Conservation (phyloP, 75 land plant genomes). For the Sequoiadendron giganteum region DNA sequence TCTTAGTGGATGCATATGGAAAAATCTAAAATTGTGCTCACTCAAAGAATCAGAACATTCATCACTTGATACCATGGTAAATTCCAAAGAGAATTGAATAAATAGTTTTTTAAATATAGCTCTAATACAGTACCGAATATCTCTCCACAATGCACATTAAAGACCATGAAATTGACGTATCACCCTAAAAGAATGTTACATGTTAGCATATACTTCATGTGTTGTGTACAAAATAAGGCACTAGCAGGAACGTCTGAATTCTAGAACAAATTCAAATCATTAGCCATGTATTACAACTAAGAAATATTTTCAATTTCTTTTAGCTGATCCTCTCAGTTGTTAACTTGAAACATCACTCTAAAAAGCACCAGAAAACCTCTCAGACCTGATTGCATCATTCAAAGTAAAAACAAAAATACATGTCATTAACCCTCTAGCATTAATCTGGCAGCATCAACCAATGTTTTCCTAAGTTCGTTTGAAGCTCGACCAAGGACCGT, state of each 20-base stretch:
- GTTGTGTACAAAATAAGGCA: background rate
- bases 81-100: background rate
- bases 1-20: background rate
- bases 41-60: background rate
- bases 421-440: constrained; percentile 73
- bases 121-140: too few species aligned
- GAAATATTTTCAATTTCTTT: background rate
- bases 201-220: background rate
- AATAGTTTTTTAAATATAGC: background rate
- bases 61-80: background rate
- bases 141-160: too few species aligned
- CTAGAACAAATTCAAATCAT: background rate
- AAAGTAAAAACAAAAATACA: background rate
- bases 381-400: background rate
- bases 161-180: background rate
- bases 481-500: constrained; percentile 93
- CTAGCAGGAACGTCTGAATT: background rate
- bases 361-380: background rate
- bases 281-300: background rate
- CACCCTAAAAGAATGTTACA: background rate
- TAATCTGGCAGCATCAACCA: constrained; percentile 90
- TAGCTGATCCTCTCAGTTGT: background rate
- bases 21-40: background rate
- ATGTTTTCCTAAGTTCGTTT: constrained; percentile 49
- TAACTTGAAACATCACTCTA: background rate